A percentile compares a stretch with the other conserved stretches of the same genome.
Evolutionary conservation across 495 filamentous ascomycete genomes (phyloP).

Genomic region (Daldinia concentrica): DNA sequence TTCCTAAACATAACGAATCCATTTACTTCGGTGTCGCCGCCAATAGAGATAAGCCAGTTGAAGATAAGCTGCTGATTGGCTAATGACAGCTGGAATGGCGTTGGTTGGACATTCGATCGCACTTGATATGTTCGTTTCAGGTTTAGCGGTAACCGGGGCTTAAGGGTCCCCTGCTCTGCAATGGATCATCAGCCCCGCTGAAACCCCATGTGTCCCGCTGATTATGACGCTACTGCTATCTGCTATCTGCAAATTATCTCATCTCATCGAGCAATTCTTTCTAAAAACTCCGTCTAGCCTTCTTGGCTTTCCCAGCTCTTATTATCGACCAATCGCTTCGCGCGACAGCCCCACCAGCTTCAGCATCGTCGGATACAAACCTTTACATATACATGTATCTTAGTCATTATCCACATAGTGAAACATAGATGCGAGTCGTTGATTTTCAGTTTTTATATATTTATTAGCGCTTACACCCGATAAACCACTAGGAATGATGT

Average conservation of each 20-base stretch:
- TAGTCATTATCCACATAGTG: neutral
- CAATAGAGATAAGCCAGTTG: slow-evolving; percentile 30
- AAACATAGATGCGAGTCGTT: neutral
- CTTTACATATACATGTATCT: neutral
- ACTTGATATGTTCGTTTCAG: slow-evolving; percentile 26
- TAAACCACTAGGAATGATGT: neutral
- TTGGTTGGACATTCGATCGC: slow-evolving; percentile 20
- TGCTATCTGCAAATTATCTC: slow-evolving; percentile 42
- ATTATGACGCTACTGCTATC: slow-evolving; percentile 36
- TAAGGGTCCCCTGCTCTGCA: slow-evolving; percentile 19
- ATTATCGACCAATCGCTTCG: neutral
- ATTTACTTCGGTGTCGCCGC: slow-evolving; percentile 34
- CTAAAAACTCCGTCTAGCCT: slow-evolving; percentile 5
- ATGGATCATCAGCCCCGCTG: slow-evolving; percentile 23
- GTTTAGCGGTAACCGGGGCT: slow-evolving; percentile 26
- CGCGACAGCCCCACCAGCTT: neutral
- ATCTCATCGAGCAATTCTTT: slow-evolving; percentile 49
- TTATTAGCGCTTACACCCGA: neutral
- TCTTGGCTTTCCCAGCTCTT: slow-evolving; percentile 1
- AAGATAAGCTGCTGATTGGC: slow-evolving; percentile 39
- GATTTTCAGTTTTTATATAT: neutral
- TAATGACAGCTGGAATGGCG: slow-evolving; percentile 2
- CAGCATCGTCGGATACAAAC: neutral
- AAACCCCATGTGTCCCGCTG: slow-evolving; percentile 33
- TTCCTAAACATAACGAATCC: slow-evolving; percentile 23